Evolutionary conservation across 2,329 filamentous ascomycete genomes (phyloP), one percentile per base, ranked within the genome.

Genomic region (Gnomoniopsis smithogilvyi): DNA sequence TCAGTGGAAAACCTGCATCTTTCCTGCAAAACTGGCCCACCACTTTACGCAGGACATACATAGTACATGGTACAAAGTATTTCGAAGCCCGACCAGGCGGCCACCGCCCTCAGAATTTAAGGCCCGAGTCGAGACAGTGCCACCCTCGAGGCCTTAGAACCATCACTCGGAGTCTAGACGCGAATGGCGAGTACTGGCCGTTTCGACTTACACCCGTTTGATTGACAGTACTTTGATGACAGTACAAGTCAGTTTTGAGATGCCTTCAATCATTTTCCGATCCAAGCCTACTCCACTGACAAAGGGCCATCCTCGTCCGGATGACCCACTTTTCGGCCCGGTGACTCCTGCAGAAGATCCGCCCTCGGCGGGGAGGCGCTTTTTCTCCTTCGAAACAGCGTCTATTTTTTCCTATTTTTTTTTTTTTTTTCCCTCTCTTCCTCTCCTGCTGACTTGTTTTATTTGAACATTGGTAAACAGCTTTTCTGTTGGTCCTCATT

Each of bases 261-360:
- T 7, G 22, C 38, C 24, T 24, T 12, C 22, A 22, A 47, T 22
- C 22, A 45, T 53, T 22, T 30, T 51, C 30, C 14, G 45, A 54
- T 45, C n/a, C n/a, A 26, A 54, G 36, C 52, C 56, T 46, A 43
- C 55, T 51, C 34, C n/a, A n/a, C n/a, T n/a, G n/a, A n/a, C n/a
- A n/a, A n/a, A n/a, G n/a, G n/a, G n/a, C n/a, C n/a, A n/a, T 49
- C 59, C 43, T 48, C 30, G 36, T 38, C 55, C 41, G 59, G 46
- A 17, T 41, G 59, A 56, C 49, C 59, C 55, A 57, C 56, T 56
- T 48, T 47, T 46, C 59, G 47, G 56, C 56, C 59, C 56, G 59
- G 48, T 55, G 51, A 50, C 51, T 55, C 26, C 47, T 33, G 36
- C 33, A 51, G 43, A 59, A 59, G 33, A 54, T 17, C 49, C 15